Conservation (phyloP, 129 eudicot genomes). For the Arctium lappa region DNA sequence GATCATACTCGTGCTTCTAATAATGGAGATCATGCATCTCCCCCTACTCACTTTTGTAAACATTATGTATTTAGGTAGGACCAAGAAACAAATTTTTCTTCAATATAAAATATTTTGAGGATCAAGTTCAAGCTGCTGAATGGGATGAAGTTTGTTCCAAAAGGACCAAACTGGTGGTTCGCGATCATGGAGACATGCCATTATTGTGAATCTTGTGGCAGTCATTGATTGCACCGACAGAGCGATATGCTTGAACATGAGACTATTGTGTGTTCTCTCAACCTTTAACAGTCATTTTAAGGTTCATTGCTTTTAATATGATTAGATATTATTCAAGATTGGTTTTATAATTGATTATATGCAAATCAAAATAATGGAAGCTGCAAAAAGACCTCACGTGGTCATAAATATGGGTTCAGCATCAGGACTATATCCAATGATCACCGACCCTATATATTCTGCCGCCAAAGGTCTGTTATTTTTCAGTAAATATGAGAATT, state of each 20-base stretch:
- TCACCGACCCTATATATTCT: conserved; percentile 73
- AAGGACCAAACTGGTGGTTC: conserved; percentile 75
- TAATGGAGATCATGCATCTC: too few relatives aligned
- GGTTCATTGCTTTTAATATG: too few relatives aligned
- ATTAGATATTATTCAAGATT: neutral
- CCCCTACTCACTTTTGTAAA: too few relatives aligned
- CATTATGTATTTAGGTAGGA: too few relatives aligned
- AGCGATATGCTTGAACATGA: conserved; percentile 56
- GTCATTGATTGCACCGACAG: conserved; percentile 72
- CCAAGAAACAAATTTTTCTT: too few relatives aligned
- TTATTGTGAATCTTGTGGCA: conserved; percentile 68
- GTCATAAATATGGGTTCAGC: conserved; percentile 81
- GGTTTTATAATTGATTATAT: neutral
- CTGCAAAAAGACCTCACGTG: conserved; percentile 67
- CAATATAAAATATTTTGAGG: too few relatives aligned
- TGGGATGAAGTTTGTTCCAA: too few relatives aligned
- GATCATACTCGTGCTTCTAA: too few relatives aligned
- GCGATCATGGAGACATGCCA: conserved; percentile 66
- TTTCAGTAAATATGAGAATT: neutral
- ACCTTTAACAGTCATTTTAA: neutral
- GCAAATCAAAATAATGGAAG: conserved; percentile 76
- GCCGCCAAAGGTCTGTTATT: conserved; percentile 65
- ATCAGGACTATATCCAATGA: conserved; percentile 84
- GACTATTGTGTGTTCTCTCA: neutral
- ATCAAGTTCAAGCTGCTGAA: too few relatives aligned